Evolutionary conservation across 345 rosid species (phyloP).

Genomic region (Euphorbia pulcherrima): DNA sequence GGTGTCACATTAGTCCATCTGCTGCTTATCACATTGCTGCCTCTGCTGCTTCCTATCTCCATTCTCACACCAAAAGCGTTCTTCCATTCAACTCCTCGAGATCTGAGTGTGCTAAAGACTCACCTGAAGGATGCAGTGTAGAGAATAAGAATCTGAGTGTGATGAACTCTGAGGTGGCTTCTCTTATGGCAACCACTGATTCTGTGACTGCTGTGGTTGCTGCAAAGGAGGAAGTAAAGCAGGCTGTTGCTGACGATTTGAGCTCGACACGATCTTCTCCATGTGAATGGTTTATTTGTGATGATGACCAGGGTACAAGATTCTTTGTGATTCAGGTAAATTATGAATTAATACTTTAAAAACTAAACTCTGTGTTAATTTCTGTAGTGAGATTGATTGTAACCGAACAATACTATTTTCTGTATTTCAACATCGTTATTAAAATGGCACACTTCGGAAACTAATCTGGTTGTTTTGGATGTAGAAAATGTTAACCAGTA

Average conservation of each 20-base stretch:
- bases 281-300: slow-evolving; percentile 95
- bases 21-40: slow-evolving; percentile 78
- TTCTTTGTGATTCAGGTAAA: slow-evolving; percentile 86
- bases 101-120: slow-evolving; percentile 23
- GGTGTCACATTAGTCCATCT: slow-evolving; percentile 48
- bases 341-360: slow-evolving; percentile 2
- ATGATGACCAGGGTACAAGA: slow-evolving; percentile 74
- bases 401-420: neutral
- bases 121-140: slow-evolving; percentile 14
- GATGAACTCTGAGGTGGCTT: slow-evolving; percentile 49
- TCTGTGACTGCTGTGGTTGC: slow-evolving; percentile 97
- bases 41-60: slow-evolving; percentile 81
- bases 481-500: neutral
- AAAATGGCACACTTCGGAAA: neutral
- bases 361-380: neutral
- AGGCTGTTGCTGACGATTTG: slow-evolving; percentile 91
- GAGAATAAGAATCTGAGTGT: slow-evolving; percentile 24
- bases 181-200: slow-evolving; percentile 83
- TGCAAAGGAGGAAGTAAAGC: slow-evolving; percentile 89
- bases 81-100: slow-evolving; percentile 53
- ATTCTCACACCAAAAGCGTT: slow-evolving; percentile 56
- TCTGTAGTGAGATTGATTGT: neutral
- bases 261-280: slow-evolving; percentile 68
- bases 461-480: neutral
- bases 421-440: neutral